Percentiles rank a stretch among this genome's conserved stretches.
phyloP scores from a whole-genome alignment of 345 rosid genomes.

The Linum tenue region DNA sequence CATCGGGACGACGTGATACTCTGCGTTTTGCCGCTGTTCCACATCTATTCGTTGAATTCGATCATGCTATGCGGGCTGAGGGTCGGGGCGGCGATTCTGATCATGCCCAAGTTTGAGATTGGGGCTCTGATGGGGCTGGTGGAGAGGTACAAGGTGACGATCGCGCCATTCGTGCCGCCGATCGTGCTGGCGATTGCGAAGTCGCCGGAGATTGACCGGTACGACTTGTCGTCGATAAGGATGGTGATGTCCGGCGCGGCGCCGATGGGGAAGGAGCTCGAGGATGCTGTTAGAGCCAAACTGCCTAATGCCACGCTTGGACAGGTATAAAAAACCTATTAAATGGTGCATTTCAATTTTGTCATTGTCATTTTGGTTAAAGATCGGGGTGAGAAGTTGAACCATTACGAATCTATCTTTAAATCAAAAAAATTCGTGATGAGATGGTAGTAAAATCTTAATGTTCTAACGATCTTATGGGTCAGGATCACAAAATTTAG shows the following conservation, averaged over 20 bases:
- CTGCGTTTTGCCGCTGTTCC: conserved; percentile 72
- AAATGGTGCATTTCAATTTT: neutral
- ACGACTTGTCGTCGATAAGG: conserved; percentile 61
- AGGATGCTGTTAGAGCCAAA: conserved; percentile 59
- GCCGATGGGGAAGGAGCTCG: conserved; percentile 85
- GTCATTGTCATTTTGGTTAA: neutral
- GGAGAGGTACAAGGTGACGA: conserved; percentile 53
- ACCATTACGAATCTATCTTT: neutral
- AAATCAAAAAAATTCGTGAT: neutral
- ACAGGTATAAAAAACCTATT: conserved; percentile 40
- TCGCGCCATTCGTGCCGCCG: conserved; percentile 81
- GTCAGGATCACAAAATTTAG: no score
- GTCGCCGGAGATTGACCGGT: conserved; percentile 42
- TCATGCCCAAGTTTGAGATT: conserved; percentile 79
- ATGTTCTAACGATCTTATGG: no score
- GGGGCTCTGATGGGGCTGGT: conserved; percentile 41
- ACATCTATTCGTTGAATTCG: conserved; percentile 63
- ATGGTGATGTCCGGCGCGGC: conserved; percentile 76
- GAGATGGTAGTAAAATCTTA: no score
- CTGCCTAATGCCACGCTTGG: conserved; percentile 74
- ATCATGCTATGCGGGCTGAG: conserved; percentile 66
- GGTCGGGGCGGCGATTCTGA: conserved; percentile 71
- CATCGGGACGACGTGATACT: conserved; percentile 60
- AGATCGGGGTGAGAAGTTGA: no score
- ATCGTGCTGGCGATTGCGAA: conserved; percentile 64